Percentiles rank a stretch among this genome's conserved stretches.
Evolutionary conservation across 129 eudicot genomes (phyloP).

Genomic region (Erigeron canadensis): DNA sequence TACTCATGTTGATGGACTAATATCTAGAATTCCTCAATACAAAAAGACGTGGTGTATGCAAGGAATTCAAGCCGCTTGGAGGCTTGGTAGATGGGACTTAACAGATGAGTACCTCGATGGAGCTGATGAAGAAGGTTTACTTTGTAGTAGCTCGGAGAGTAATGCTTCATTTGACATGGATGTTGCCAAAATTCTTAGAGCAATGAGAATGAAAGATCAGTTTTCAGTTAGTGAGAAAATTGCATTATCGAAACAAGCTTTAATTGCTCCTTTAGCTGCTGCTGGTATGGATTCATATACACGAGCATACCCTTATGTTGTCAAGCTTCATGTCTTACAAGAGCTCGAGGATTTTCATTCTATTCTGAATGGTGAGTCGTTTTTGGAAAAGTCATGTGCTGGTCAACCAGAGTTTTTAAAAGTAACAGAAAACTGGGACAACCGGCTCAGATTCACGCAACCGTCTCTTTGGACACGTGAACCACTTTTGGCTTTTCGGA

Average conservation of each 20-base stretch:
- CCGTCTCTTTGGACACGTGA: constrained; percentile 97
- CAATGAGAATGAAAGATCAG: constrained; percentile 82
- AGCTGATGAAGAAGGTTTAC: constrained; percentile 92
- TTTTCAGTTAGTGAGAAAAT: constrained; percentile 75
- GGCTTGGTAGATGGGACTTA: constrained; percentile 98
- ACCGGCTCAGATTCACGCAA: constrained; percentile 76
- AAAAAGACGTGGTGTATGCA: constrained; percentile 99
- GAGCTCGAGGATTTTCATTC: constrained; percentile 86
- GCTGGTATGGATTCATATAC: constrained; percentile 99
- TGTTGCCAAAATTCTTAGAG: constrained; percentile 90
- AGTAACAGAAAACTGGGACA: constrained; percentile 71
- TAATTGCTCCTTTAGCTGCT: constrained; percentile 98
- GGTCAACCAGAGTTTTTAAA: constrained; percentile 62
- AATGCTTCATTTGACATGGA: constrained; percentile 93
- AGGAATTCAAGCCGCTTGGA: constrained; percentile 99
- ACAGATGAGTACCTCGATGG: constrained; percentile 79
- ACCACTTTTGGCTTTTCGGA: constrained; percentile 91
- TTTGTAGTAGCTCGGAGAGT: constrained; percentile 91
- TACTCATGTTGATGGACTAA: constrained; percentile 95
- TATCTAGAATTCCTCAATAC: constrained; percentile 79
- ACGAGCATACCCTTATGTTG: constrained; percentile 94
- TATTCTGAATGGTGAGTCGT: constrained; percentile 80
- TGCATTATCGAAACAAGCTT: constrained; percentile 86
- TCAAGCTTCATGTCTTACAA: constrained; percentile 89
- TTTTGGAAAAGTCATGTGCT: constrained; percentile 60